Base-by-base conservation (phyloP, 805 yeast species). In the Kazachstania bromeliacearum region DNA sequence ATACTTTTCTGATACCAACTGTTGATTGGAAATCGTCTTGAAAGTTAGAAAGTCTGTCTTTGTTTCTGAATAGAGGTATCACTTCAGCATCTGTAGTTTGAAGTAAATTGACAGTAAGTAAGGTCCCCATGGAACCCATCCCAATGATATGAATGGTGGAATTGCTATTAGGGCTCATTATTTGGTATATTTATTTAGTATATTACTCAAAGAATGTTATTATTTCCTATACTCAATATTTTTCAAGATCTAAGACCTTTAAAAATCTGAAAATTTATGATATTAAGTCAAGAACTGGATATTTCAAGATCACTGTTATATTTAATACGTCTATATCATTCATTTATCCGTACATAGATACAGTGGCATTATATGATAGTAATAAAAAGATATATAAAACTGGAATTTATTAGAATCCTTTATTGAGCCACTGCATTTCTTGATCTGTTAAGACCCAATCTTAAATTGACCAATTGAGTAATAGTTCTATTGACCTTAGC, bases 121-220 rank as follows among this genome's bases (percentile, higher is more conserved):
- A 37, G 20, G 55, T 49, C 2, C 64, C 64, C 52, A 59, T 58
- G 36, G 64, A 46, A 24, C 64, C 63, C 25, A 59, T 43, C 3
- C 64, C 64, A 13, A 59, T 30, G 4, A 58, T 44, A 36, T 56
- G 57, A 16, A 59, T 48, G 16, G 20, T 24, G 7, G 32, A 27
- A 22, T 29, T 34, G 13, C 23, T 14, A 7, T 33, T 18, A 16
- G 25, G 19, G 21, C 27, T 28, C 35, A 32, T 32, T 14, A 2
- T 26, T n/a, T n/a, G 14, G 14, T 25, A 5, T 25, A 25, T 25
- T n/a, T 25, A 25, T 9, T 36, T n/a, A n/a, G n/a, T n/a, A n/a
- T n/a, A n/a, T n/a, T n/a, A n/a, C n/a, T n/a, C n/a, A n/a, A n/a
- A n/a, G n/a, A n/a, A n/a, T n/a, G n/a, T n/a, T n/a, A n/a, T n/a